These are phyloP conservation scores for Conoideocrella luteorostrata DNA, from an alignment of 2,329 filamentous ascomycete species.

Conservation along the genomic window DNA sequence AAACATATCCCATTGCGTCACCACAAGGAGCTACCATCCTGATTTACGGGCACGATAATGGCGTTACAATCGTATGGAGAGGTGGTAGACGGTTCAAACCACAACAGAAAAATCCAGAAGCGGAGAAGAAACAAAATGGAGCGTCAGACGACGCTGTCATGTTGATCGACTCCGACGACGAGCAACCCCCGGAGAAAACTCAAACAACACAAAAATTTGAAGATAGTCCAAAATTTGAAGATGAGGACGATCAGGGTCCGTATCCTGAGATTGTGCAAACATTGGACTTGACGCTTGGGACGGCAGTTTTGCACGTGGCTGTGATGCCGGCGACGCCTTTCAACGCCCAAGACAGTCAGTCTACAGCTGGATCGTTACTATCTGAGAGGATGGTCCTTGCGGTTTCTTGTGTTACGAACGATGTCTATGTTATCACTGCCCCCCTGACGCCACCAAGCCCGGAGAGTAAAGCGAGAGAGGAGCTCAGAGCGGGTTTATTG, in stretches of 20 bases:
- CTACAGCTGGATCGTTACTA: constrained; percentile 41
- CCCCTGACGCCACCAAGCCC: constrained; percentile 57
- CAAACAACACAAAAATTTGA: constrained; percentile 29
- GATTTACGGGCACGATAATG: constrained; percentile 58
- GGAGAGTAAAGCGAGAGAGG: constrained; percentile 49
- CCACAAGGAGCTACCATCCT: constrained; percentile 58
- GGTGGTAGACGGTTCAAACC: constrained; percentile 55
- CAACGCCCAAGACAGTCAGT: constrained; percentile 39
- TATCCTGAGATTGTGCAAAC: constrained; percentile 53
- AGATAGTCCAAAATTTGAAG: constrained; percentile 54
- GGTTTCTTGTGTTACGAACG: constrained; percentile 51
- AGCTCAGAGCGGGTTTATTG: constrained; percentile 44
- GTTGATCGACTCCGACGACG: constrained; percentile 59
- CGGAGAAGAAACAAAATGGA: constrained; percentile 46
- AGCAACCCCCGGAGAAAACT: constrained; percentile 34
- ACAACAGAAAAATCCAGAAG: constrained; percentile 24
- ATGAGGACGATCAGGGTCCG: constrained; percentile 39
- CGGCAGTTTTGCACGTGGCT: constrained; percentile 49
- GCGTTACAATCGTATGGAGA: constrained; percentile 55
- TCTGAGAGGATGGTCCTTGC: constrained; percentile 55
- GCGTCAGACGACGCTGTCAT: constrained; percentile 47
- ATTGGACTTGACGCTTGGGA: constrained; percentile 54
- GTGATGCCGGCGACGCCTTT: constrained; percentile 47
- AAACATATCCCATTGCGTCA: constrained; percentile 55
- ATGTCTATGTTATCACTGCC: constrained; percentile 51